These are phyloP conservation scores for Coix lacrymajobi DNA, from an alignment of 176 grass and related monocot species.

Conservation along the genomic window DNA sequence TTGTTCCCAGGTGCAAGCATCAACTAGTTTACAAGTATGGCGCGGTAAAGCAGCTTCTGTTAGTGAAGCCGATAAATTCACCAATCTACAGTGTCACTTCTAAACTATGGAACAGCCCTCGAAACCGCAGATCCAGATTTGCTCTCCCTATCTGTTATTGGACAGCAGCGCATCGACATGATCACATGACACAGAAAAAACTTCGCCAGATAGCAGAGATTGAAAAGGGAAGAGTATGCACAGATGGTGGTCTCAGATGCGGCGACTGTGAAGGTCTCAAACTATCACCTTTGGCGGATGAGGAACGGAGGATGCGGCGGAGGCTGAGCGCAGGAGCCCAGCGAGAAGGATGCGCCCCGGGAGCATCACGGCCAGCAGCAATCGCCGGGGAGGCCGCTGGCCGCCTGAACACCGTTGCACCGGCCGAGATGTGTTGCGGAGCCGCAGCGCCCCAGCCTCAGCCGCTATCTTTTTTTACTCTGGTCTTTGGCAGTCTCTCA, in stretches of 20 bases:
- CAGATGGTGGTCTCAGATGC: background rate
- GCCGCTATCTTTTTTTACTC: too few species aligned
- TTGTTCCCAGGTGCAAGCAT: background rate
- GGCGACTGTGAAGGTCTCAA: background rate
- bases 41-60: background rate
- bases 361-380: background rate
- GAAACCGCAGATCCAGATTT: slow-evolving; percentile 1
- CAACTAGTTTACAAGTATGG: background rate
- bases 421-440: background rate
- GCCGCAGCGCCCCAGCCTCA: background rate
- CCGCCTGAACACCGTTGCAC: background rate
- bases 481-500: too few species aligned
- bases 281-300: background rate
- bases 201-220: background rate
- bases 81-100: background rate
- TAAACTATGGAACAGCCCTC: background rate
- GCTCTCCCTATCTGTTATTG: background rate
- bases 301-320: background rate
- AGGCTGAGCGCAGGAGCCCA: slow-evolving; percentile 22
- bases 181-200: background rate
- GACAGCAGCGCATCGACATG: background rate
- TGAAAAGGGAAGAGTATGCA: background rate
- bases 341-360: background rate
- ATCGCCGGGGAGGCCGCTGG: background rate
- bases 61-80: background rate